Evolutionary conservation across 208 protist genomes (phyloP).

Genomic region (Leptomonas pyrrhocoris): DNA sequence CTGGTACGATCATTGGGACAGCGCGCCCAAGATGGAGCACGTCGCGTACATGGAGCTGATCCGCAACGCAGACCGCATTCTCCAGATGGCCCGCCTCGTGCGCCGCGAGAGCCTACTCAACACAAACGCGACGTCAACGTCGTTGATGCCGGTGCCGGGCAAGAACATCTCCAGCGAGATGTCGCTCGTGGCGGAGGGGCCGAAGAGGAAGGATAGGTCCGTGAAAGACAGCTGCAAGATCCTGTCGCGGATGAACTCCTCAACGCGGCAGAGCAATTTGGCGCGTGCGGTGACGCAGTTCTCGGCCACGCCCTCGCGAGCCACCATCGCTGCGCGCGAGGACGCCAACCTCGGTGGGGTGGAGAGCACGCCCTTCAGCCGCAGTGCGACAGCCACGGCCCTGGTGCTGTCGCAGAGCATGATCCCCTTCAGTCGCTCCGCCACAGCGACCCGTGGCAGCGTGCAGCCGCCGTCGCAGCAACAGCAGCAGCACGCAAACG

Average conservation of each 20-base stretch:
- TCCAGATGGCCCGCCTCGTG: constrained; percentile 71
- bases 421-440: constrained; percentile 45
- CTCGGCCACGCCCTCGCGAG: constrained; percentile 24
- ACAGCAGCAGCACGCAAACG: constrained; percentile 7
- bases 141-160: constrained; percentile 51
- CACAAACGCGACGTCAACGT: constrained; percentile 69
- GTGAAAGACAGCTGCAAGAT: constrained; percentile 55
- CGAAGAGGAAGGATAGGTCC: constrained; percentile 39
- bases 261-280: constrained; percentile 47
- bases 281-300: constrained; percentile 37
- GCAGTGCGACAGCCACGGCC: constrained; percentile 40
- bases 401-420: constrained; percentile 47
- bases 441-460: constrained; percentile 24
- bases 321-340: constrained; percentile 15
- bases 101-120: constrained; percentile 67
- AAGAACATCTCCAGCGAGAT: constrained; percentile 42
- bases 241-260: constrained; percentile 41
- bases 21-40: constrained; percentile 72
- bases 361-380: constrained; percentile 34
- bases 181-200: constrained; percentile 23
- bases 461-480: constrained; percentile 13
- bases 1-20: constrained; percentile 87
- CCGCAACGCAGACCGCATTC: constrained; percentile 72
- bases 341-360: constrained; percentile 6
- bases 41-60: constrained; percentile 84